These are phyloP conservation scores for Pyricularia sp. DNA, from an alignment of 2,329 filamentous ascomycete genomes.

Conservation along the genomic window DNA sequence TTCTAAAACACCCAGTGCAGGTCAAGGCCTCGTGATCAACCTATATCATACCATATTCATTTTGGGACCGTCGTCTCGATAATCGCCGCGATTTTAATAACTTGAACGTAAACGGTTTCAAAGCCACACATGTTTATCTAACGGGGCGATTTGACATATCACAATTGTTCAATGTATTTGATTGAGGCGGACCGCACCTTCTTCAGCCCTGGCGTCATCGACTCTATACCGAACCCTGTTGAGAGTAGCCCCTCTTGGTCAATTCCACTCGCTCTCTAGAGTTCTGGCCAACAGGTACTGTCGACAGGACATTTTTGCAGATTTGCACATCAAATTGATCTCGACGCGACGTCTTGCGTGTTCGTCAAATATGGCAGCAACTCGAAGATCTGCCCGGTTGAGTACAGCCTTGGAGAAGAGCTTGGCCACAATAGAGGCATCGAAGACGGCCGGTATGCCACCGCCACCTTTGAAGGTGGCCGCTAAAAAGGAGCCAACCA, in stretches of 20 bases:
- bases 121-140: too few species aligned
- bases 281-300: neutral
- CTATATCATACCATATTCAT: neutral
- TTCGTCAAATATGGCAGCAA: constrained; percentile 3
- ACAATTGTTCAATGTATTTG: neutral
- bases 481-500: constrained; percentile 3
- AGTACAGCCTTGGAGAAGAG: constrained; percentile 14
- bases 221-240: neutral
- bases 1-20: neutral
- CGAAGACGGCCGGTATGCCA: constrained; percentile 5
- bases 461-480: constrained; percentile 6
- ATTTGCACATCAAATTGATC: neutral
- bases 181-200: neutral
- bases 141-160: neutral
- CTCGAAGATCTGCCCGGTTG: constrained; percentile 25
- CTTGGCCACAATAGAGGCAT: neutral
- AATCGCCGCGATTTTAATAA: neutral
- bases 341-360: neutral
- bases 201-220: neutral
- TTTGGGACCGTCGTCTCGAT: neutral
- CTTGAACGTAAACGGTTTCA: neutral
- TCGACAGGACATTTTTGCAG: neutral
- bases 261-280: neutral
- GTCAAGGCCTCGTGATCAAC: neutral
- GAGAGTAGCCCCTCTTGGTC: neutral